Percentiles rank a stretch among this genome's conserved stretches.
Evolutionary conservation across 345 rosid species (phyloP).

Genomic region (Litchi chinensis): DNA sequence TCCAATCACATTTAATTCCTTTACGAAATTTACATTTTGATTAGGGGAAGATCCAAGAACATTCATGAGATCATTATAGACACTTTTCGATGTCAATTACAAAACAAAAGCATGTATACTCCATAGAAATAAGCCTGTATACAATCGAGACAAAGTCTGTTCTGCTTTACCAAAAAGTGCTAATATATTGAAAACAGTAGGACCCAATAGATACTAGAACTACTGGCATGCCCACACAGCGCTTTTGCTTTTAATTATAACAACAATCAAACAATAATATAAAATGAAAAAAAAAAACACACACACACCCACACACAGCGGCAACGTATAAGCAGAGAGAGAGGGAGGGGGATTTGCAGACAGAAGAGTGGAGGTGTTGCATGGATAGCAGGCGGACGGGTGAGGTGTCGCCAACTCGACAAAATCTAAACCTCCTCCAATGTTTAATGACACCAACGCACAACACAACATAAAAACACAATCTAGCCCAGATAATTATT

Average conservation of each 20-base stretch:
- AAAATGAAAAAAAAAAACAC: not conserved
- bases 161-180: not conserved
- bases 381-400: constrained; percentile 19
- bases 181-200: not conserved
- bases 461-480: not conserved
- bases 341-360: not conserved
- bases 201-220: not conserved
- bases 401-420: constrained; percentile 15
- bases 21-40: too few relatives aligned
- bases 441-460: not conserved
- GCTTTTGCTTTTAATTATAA: not conserved
- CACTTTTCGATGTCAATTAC: not conserved
- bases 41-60: too few relatives aligned
- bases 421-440: not conserved
- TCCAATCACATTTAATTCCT: too few relatives aligned
- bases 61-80: too few relatives aligned
- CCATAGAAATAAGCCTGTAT: too few relatives aligned
- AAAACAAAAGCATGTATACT: not conserved
- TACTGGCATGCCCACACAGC: not conserved
- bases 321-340: not conserved
- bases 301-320: not conserved
- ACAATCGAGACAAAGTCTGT: not conserved
- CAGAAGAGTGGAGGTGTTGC: not conserved
- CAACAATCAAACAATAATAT: not conserved
- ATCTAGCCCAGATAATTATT: not conserved